phyloP scores from a whole-genome alignment of 371 early-diverging fungal genomes.

The Choanephora cucurbitarum region DNA sequence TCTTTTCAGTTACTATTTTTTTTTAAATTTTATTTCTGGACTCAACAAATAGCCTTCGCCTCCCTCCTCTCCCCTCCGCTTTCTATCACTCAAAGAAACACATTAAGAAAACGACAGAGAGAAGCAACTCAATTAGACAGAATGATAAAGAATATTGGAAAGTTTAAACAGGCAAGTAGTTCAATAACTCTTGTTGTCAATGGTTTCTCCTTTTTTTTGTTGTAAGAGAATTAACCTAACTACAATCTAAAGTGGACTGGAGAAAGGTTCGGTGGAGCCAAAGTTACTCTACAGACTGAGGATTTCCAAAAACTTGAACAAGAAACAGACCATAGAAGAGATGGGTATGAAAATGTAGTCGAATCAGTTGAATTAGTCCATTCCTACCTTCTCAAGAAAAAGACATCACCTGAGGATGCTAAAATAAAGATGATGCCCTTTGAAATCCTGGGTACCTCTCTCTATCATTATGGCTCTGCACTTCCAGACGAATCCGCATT shows the following conservation, averaged over 20 bases:
- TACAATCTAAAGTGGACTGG: slow-evolving; percentile 43
- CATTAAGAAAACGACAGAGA: too few relatives aligned
- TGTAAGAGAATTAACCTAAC: not conserved
- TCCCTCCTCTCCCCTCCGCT: too few relatives aligned
- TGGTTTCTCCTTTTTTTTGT: too few relatives aligned
- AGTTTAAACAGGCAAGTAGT: slow-evolving; percentile 64
- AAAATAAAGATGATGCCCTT: slow-evolving; percentile 61
- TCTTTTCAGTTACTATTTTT: slow-evolving; percentile 3
- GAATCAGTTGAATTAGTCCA: slow-evolving; percentile 28
- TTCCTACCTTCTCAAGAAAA: slow-evolving; percentile 50
- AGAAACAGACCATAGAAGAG: slow-evolving; percentile 35
- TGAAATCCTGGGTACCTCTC: slow-evolving; percentile 62
- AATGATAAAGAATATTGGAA: slow-evolving; percentile 71
- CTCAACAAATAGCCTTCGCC: too few relatives aligned
- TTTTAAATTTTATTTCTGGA: slow-evolving; percentile 5
- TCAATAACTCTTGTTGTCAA: too few relatives aligned
- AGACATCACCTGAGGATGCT: slow-evolving; percentile 58
- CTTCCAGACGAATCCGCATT: slow-evolving; percentile 61
- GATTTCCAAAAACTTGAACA: slow-evolving; percentile 45
- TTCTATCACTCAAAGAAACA: too few relatives aligned
- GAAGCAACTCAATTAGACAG: not conserved
- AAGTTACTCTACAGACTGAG: slow-evolving; percentile 47
- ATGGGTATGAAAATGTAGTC: slow-evolving; percentile 41
- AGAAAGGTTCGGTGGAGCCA: slow-evolving; percentile 51
- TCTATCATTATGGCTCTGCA: slow-evolving; percentile 59